A percentile compares a stretch with the other conserved stretches of the same genome.
Conservation (phyloP, 2,329 filamentous ascomycete genomes). For the Lachnellula suecica region DNA sequence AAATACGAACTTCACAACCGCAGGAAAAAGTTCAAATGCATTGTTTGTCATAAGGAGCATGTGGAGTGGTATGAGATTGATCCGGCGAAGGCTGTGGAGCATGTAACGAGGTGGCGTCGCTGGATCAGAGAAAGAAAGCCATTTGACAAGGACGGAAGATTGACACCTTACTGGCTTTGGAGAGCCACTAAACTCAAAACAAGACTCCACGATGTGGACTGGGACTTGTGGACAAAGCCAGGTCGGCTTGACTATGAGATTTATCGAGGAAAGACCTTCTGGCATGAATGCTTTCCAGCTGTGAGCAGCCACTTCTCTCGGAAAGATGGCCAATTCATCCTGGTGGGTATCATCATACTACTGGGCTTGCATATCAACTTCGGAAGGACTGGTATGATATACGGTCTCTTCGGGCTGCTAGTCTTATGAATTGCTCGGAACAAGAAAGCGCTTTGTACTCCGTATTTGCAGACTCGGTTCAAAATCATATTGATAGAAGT, state of each 20-base stretch:
- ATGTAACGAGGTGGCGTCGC: not conserved
- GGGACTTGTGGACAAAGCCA: not conserved
- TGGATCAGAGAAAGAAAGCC: not conserved
- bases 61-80: not conserved
- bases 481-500: no score
- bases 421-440: not conserved
- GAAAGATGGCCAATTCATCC: not conserved
- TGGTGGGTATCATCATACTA: not conserved
- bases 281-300: not conserved
- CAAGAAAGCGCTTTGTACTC: no score
- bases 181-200: not conserved
- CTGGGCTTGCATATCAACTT: not conserved
- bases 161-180: constrained; percentile 5
- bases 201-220: not conserved
- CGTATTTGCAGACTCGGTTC: no score
- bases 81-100: not conserved
- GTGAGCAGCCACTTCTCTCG: not conserved
- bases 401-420: not conserved
- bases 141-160: not conserved
- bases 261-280: not conserved
- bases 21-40: not conserved
- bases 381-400: not conserved
- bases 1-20: not conserved
- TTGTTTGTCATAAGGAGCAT: not conserved
- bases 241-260: not conserved